These are phyloP conservation scores for Phytomonas francai DNA, from an alignment of 208 protist genomes.

Conservation along the genomic window DNA sequence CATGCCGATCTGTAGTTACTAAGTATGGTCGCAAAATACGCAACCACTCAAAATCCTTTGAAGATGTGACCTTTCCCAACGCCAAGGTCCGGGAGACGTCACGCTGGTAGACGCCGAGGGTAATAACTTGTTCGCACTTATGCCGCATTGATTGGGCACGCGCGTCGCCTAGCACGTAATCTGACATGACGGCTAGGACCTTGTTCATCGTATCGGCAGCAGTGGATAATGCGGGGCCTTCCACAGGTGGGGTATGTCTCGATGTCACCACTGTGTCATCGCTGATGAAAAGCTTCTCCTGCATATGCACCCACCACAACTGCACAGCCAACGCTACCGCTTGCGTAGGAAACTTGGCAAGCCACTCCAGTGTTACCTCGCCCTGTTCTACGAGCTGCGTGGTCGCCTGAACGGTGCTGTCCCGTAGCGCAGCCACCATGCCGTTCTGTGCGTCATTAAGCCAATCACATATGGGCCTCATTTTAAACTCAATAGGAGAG, in stretches of 20 bases:
- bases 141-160: conserved; percentile 34
- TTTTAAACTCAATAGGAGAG: conserved; percentile 38
- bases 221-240: conserved; percentile 12
- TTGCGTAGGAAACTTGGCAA: conserved; percentile 87
- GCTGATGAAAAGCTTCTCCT: conserved; percentile 55
- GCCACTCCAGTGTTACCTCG: conserved; percentile 71
- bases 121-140: conserved; percentile 97
- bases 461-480: conserved; percentile 92
- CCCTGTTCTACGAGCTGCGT: conserved; percentile 12
- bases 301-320: conserved; percentile 85
- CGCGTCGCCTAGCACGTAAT: conserved; percentile 30
- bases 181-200: conserved; percentile 81
- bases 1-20: conserved; percentile 6
- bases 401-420: conserved; percentile 37
- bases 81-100: conserved; percentile 88
- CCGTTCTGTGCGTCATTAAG: conserved; percentile 82
- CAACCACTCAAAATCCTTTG: conserved; percentile 95
- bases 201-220: conserved; percentile 52
- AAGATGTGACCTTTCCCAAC: conserved; percentile 25
- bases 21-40: conserved; percentile 94
- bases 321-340: conserved; percentile 90
- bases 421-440: conserved; percentile 87
- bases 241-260: conserved; percentile 5
- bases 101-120: conserved; percentile 97
- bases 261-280: conserved; percentile 5